Percentiles rank a stretch among this genome's conserved stretches.
Conservation (phyloP, 2,329 filamentous ascomycete species). For the Grosmannia penicillata region DNA sequence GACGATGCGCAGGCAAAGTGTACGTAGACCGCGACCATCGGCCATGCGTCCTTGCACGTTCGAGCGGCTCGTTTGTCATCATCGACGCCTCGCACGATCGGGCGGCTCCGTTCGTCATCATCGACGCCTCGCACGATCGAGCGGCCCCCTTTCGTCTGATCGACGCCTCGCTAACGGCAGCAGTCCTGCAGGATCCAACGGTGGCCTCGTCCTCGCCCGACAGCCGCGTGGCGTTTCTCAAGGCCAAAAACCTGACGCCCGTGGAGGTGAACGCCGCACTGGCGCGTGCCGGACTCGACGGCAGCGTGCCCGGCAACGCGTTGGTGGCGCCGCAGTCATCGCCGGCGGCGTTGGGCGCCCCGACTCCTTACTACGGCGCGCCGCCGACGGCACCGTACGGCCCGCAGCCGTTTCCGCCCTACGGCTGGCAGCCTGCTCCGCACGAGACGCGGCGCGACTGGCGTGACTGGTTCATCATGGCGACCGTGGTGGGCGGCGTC, state of each 20-base stretch:
- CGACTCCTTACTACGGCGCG: slow-evolving; percentile 28
- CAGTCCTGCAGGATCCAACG: slow-evolving; percentile 87
- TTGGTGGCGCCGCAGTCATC: slow-evolving; percentile 13
- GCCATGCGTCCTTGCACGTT: too few species aligned
- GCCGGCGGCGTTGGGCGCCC: slow-evolving; percentile 16
- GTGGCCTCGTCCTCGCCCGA: slow-evolving; percentile 83
- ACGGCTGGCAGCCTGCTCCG: slow-evolving; percentile 40
- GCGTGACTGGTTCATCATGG: slow-evolving; percentile 99
- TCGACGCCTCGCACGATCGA: too few species aligned
- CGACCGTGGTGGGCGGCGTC: slow-evolving; percentile 80
- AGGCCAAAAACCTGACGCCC: slow-evolving; percentile 92
- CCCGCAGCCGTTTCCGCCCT: slow-evolving; percentile 30
- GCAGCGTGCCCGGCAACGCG: slow-evolving; percentile 18
- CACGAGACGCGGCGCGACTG: slow-evolving; percentile 66
- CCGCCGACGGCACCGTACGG: too few species aligned
- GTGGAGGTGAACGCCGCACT: slow-evolving; percentile 86
- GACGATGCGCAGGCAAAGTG: slow-evolving; percentile 1
- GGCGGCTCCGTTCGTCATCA: too few species aligned
- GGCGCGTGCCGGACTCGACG: slow-evolving; percentile 52
- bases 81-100: too few species aligned
- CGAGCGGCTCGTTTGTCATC: too few species aligned
- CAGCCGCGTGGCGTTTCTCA: slow-evolving; percentile 81
- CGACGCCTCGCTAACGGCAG: background rate
- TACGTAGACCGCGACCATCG: too few species aligned
- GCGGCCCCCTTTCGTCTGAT: too few species aligned